Conservation (phyloP, 2,329 filamentous ascomycete species). For the Aspergillus viridinutans region DNA sequence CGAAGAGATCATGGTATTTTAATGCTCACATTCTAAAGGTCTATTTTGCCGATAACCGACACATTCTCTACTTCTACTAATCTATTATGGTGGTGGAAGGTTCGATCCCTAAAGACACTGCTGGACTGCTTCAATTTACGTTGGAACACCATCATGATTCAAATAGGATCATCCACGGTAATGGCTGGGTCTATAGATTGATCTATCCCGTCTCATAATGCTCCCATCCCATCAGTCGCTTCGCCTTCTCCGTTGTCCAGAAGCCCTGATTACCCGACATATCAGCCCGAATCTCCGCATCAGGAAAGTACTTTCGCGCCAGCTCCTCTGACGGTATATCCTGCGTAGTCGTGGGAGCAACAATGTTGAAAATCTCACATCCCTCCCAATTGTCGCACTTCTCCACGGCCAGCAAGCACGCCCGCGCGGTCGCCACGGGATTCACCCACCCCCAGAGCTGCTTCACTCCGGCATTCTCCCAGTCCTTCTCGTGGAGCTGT, state of each 20-base stretch:
- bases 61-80: too few relatives aligned
- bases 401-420: conserved; percentile 33
- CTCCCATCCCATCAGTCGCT: conserved; percentile 21
- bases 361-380: conserved; percentile 34
- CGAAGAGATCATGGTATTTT: too few relatives aligned
- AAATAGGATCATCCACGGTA: too few relatives aligned
- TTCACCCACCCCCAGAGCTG: conserved; percentile 38
- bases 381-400: conserved; percentile 29
- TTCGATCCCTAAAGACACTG: too few relatives aligned
- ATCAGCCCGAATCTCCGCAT: conserved; percentile 20
- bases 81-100: too few relatives aligned
- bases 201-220: conserved; percentile 25
- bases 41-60: too few relatives aligned
- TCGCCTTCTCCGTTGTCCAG: conserved; percentile 13
- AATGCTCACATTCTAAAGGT: too few relatives aligned
- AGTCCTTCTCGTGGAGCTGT: conserved; percentile 30
- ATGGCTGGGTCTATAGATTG: too few relatives aligned
- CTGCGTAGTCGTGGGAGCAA: conserved; percentile 29
- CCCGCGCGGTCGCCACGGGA: conserved; percentile 31
- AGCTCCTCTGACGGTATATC: conserved; percentile 18
- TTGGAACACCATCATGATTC: too few relatives aligned
- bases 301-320: conserved; percentile 22
- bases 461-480: conserved; percentile 31
- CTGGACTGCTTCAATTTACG: too few relatives aligned
- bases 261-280: conserved; percentile 21